phyloP scores from a whole-genome alignment of 2,329 filamentous ascomycete genomes.

The Fusarium bactridioides region DNA sequence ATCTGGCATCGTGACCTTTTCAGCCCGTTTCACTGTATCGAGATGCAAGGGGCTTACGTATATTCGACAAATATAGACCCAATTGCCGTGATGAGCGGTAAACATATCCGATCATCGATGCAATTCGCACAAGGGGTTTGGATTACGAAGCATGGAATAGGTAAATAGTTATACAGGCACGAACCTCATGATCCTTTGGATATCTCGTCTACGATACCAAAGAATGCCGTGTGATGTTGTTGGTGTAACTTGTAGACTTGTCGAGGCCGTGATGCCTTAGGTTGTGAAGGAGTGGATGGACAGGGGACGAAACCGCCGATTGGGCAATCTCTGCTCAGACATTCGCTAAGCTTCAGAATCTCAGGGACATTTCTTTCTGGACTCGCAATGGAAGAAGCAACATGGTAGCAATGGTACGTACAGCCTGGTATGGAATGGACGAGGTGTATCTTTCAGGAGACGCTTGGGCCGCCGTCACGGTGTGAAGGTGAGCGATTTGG shows the following conservation, averaged over 20 bases:
- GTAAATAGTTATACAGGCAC: not conserved
- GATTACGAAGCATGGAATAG: conserved; percentile 14
- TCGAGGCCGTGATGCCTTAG: conserved; percentile 8
- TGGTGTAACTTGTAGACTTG: conserved; percentile 13
- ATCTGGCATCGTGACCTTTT: conserved; percentile 40
- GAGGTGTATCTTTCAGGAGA: not conserved
- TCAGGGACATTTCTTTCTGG: conserved; percentile 11
- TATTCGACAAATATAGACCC: conserved; percentile 1
- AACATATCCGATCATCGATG: conserved; percentile 14
- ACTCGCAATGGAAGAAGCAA: conserved; percentile 16
- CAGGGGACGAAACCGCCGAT: conserved; percentile 28
- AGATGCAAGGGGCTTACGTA: conserved; percentile 17
- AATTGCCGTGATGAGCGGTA: conserved; percentile 23
- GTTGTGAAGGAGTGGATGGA: not conserved
- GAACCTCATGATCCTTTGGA: conserved; percentile 21
- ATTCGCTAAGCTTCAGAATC: conserved; percentile 5
- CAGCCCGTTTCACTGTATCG: conserved; percentile 18
- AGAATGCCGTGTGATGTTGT: conserved; percentile 1
- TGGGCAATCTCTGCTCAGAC: conserved; percentile 24
- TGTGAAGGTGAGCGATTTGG: conserved; percentile 1
- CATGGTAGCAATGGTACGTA: not conserved
- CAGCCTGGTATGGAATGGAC: not conserved
- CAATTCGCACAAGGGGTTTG: conserved; percentile 14
- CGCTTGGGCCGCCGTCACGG: not conserved
- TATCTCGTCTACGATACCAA: conserved; percentile 11